Base-by-base conservation (phyloP, 805 yeast genomes). In the Metschnikowia rubicola region DNA sequence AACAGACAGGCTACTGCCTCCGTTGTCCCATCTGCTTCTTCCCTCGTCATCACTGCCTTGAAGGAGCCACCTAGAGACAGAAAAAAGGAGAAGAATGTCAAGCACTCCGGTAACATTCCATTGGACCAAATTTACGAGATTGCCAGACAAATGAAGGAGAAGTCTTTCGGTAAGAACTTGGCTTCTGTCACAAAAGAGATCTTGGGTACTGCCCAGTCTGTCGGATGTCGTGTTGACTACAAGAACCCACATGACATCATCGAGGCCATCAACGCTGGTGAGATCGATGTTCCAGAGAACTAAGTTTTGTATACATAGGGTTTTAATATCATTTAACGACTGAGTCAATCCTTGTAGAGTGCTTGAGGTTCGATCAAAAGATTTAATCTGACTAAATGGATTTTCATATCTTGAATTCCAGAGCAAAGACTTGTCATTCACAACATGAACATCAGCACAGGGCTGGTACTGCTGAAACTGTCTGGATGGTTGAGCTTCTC, bases 11-110 rank as follows among this genome's bases (percentile, higher is more conserved):
- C 99, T 68, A 80, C 85, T 64, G 96, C 95, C 65, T 89, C 97
- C 55, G 98, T 94, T 75, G 99, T 94, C 56, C 99, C 99, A 79
- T 85, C 98, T 75, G 99, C 99, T 66, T 92, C 98, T 52, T 90
- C 99, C 64, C 84, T 94, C 69, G 97, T 94, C 74, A 94, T 94
- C 78, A 89, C 97, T 74, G 99, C 99, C 65, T 84, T 94, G 73
- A 94, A 94, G 84, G 99, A 94, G 84, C 90, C 99, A 65, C 97
- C 97, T 73, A 92, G 99, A 88, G 99, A 94, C 86, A 86, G 97
- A 83, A 94, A 94, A 95, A 94, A 94, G 96, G 98, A 94, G 74
- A 94, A 94, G 94, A 92, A 94, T 82, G 88, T 94, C 77, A 90
- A 91, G 84, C 99, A 94, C 88, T 84, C 84, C 74, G 99, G 99